Percentiles rank a stretch among this genome's conserved stretches.
Evolutionary conservation across 2,329 filamentous ascomycete species (phyloP).

Genomic region (Helicocarpus griseus): DNA sequence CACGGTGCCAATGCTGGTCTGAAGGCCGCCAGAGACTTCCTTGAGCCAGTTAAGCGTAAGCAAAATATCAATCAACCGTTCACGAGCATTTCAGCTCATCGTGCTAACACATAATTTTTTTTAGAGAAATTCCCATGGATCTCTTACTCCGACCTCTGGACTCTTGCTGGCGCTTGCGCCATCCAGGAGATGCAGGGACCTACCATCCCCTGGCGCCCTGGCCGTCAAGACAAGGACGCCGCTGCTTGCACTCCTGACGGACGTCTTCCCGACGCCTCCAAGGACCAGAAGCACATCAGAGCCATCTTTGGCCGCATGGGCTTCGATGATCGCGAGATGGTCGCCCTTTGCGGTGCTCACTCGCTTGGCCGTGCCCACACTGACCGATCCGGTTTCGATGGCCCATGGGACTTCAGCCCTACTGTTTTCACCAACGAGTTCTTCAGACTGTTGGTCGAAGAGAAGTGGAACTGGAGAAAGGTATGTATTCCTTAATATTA

Average conservation of each 20-base stretch:
- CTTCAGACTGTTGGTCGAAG: slow-evolving; percentile 74
- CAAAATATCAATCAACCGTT: slow-evolving; percentile 7
- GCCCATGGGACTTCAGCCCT: slow-evolving; percentile 86
- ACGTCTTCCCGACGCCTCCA: slow-evolving; percentile 70
- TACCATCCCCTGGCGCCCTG: slow-evolving; percentile 76
- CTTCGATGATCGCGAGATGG: slow-evolving; percentile 94
- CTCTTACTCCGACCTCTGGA: slow-evolving; percentile 94
- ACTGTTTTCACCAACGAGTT: slow-evolving; percentile 92
- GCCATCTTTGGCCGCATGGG: slow-evolving; percentile 95
- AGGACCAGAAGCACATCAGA: slow-evolving; percentile 74
- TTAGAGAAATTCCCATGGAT: slow-evolving; percentile 88
- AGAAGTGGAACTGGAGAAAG: slow-evolving; percentile 87
- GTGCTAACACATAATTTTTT: slow-evolving; percentile 11
- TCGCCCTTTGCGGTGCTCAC: slow-evolving; percentile 77
- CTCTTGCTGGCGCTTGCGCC: slow-evolving; percentile 70
- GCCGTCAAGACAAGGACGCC: slow-evolving; percentile 69
- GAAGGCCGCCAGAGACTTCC: slow-evolving; percentile 76
- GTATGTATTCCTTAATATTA: slow-evolving; percentile 11
- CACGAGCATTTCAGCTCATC: not conserved
- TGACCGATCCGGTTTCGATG: slow-evolving; percentile 77
- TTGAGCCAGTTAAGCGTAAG: slow-evolving; percentile 79
- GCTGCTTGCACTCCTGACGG: slow-evolving; percentile 88
- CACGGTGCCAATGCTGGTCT: slow-evolving; percentile 94
- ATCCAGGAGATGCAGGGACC: slow-evolving; percentile 96
- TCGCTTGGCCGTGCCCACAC: slow-evolving; percentile 83